These are phyloP conservation scores for Xylariaceae sp. DNA, from an alignment of 2,329 filamentous ascomycete genomes.

Conservation along the genomic window DNA sequence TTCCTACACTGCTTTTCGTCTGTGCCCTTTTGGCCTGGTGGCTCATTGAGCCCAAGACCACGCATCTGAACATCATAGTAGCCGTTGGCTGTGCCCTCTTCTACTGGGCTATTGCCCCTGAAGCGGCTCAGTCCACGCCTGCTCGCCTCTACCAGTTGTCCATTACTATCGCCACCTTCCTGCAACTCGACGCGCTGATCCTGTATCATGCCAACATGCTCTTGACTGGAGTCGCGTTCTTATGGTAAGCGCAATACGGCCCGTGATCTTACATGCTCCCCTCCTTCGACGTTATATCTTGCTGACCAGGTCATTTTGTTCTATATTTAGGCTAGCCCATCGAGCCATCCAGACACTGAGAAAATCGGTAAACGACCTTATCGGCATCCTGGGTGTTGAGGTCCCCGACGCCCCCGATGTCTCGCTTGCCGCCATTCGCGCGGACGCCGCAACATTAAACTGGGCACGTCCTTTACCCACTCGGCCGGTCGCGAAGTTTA, in stretches of 20 bases:
- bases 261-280: constrained; percentile 4
- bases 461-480: constrained; percentile 72
- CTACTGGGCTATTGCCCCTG: constrained; percentile 40
- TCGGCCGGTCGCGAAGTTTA: constrained; percentile 73
- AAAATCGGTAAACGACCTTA: constrained; percentile 85
- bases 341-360: constrained; percentile 83
- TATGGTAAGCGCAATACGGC: constrained; percentile 42
- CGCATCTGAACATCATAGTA: constrained; percentile 39
- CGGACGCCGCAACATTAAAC: constrained; percentile 81
- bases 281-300: neutral
- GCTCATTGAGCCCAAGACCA: constrained; percentile 41
- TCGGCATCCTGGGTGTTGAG: constrained; percentile 86
- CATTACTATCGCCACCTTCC: constrained; percentile 34
- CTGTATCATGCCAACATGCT: constrained; percentile 51
- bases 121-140: constrained; percentile 36
- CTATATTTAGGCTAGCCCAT: constrained; percentile 63
- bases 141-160: constrained; percentile 33
- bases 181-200: constrained; percentile 44
- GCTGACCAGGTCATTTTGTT: constrained; percentile 15
- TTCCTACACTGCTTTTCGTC: constrained; percentile 41
- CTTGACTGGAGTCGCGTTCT: constrained; percentile 47
- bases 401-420: constrained; percentile 86
- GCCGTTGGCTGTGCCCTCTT: constrained; percentile 38
- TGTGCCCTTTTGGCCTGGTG: constrained; percentile 41
- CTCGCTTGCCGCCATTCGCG: constrained; percentile 81